phyloP scores from a whole-genome alignment of 768 basidiomycete genomes.

The Mycena chlorophos region DNA sequence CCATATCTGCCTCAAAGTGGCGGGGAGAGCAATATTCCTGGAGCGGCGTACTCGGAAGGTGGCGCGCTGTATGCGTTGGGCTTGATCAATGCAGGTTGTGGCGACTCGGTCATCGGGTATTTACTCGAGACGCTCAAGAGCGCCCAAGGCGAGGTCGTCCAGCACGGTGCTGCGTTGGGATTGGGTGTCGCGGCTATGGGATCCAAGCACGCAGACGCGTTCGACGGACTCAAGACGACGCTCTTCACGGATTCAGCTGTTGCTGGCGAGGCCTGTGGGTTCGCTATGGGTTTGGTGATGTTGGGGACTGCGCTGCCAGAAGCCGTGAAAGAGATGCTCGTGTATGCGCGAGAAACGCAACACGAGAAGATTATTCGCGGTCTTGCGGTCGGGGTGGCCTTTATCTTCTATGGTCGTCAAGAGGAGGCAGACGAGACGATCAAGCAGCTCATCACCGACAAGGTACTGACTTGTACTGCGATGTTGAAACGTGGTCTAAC shows the following conservation, averaged over 20 bases:
- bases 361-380: conserved; percentile 99
- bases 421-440: conserved; percentile 90
- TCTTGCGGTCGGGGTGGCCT: conserved; percentile 87
- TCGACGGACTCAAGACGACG: conserved; percentile 86
- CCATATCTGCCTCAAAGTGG: conserved; percentile 87
- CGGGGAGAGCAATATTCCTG: conserved; percentile 73
- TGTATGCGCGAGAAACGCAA: conserved; percentile 95
- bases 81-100: conserved; percentile 90
- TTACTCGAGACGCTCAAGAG: conserved; percentile 77
- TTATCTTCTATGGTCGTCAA: conserved; percentile 89
- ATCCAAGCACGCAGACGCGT: conserved; percentile 82
- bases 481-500: neutral
- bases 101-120: conserved; percentile 73
- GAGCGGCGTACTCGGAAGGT: conserved; percentile 89
- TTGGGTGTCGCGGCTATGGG: conserved; percentile 97
- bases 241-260: conserved; percentile 95
- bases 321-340: conserved; percentile 89
- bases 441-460: conserved; percentile 76
- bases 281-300: conserved; percentile 98
- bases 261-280: conserved; percentile 93
- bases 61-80: conserved; percentile 96
- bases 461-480: conserved; percentile 49
- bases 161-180: conserved; percentile 95
- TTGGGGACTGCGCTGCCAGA: conserved; percentile 84
- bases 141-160: conserved; percentile 82